Percentiles rank a stretch among this genome's conserved stretches.
These are phyloP conservation scores for Helichrysum umbraculigerum DNA, from an alignment of 129 eudicot genomes.

Conservation along the genomic window DNA sequence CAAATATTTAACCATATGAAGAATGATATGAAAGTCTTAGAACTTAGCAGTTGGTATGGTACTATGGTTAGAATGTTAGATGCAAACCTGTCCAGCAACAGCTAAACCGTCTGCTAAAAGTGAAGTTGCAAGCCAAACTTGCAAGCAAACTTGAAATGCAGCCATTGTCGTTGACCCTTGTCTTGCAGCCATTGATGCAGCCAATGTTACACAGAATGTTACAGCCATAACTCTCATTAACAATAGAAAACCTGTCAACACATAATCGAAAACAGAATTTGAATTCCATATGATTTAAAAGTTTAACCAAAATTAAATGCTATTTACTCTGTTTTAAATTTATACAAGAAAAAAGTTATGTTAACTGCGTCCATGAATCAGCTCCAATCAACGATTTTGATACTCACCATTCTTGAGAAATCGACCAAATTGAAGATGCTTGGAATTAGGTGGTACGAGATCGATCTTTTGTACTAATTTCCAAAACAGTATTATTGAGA, in stretches of 20 bases:
- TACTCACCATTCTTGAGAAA: conserved; percentile 61
- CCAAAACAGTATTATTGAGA: conserved; percentile 51
- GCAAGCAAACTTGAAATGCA: conserved; percentile 69
- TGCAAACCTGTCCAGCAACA: conserved; percentile 62
- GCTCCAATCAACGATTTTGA: background rate
- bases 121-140: conserved; percentile 68
- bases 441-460: conserved; percentile 51
- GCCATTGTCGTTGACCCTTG: conserved; percentile 69
- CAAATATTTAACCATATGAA: background rate
- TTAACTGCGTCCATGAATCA: background rate
- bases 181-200: conserved; percentile 74
- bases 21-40: background rate
- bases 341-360: background rate
- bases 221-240: conserved; percentile 66
- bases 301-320: background rate
- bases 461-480: conserved; percentile 44
- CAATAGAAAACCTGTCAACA: conserved; percentile 48
- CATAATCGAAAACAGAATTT: background rate
- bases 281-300: background rate
- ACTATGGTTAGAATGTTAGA: background rate
- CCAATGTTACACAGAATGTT: conserved; percentile 61
- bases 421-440: conserved; percentile 49
- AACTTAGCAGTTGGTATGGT: background rate
- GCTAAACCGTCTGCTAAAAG: conserved; percentile 74
- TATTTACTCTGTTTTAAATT: background rate